A percentile compares a stretch with the other conserved stretches of the same genome.
Evolutionary conservation across 1,284 basidiomycete genomes (phyloP).

Genomic region (Puccinia polysora): DNA sequence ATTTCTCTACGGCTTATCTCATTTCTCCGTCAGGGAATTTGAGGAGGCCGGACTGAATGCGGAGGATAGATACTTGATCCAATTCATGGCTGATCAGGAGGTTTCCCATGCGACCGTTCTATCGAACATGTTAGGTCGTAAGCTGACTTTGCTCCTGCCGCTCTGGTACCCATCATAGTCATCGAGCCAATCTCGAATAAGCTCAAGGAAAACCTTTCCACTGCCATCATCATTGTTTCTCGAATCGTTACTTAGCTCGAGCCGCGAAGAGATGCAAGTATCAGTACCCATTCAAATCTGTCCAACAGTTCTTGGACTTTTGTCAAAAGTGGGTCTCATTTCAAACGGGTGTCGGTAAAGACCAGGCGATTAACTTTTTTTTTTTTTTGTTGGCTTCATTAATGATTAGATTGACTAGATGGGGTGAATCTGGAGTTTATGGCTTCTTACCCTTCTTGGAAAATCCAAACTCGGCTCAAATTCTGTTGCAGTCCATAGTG

Average conservation of each 20-base stretch:
- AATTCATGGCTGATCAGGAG: constrained; percentile 56
- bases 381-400: neutral
- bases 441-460: constrained; percentile 64
- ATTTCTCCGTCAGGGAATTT: constrained; percentile 61
- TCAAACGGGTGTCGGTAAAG: neutral
- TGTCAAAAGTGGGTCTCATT: constrained; percentile 57
- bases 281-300: constrained; percentile 61
- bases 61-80: constrained; percentile 60
- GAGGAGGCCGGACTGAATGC: constrained; percentile 60
- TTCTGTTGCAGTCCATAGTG: constrained; percentile 62
- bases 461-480: constrained; percentile 60
- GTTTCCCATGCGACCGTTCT: constrained; percentile 48
- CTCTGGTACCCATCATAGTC: neutral
- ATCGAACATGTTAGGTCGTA: constrained; percentile 58
- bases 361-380: neutral
- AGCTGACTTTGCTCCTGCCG: constrained; percentile 44
- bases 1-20: constrained; percentile 61
- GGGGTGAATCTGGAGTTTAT: constrained; percentile 63
- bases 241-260: constrained; percentile 45
- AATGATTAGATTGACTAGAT: constrained; percentile 55
- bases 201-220: neutral
- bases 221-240: too few relatives aligned
- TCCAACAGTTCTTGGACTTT: constrained; percentile 64
- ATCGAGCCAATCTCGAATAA: neutral
- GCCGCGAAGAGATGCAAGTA: constrained; percentile 62